These are phyloP conservation scores for Podosphaera fusca DNA, from an alignment of 2,329 filamentous ascomycete genomes.

Conservation along the genomic window DNA sequence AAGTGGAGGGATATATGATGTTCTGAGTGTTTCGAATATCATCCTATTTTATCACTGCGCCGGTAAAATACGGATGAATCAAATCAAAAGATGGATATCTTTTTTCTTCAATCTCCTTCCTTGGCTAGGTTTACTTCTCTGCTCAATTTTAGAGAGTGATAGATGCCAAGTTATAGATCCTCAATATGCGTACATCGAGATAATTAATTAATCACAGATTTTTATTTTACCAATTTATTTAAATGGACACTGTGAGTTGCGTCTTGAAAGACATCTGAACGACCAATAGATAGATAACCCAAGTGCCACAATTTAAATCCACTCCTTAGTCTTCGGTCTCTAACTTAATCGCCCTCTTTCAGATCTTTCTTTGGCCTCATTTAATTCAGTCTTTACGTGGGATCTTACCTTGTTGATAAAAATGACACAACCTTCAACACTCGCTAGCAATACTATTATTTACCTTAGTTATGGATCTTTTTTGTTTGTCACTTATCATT, in stretches of 20 bases:
- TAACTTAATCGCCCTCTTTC: neutral
- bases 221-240: neutral
- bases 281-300: neutral
- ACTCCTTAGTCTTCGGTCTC: neutral
- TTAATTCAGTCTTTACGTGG: neutral
- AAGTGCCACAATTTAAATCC: neutral
- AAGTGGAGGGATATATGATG: neutral
- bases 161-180: neutral
- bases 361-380: neutral
- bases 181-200: neutral
- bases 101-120: neutral
- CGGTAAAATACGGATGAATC: neutral
- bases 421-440: constrained; percentile 54
- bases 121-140: neutral
- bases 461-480: constrained; percentile 60
- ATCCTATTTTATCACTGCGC: too few relatives aligned
- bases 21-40: too few relatives aligned
- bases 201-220: neutral
- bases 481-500: constrained; percentile 28
- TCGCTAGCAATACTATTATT: constrained; percentile 62
- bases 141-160: neutral
- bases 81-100: neutral
- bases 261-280: neutral
- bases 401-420: constrained; percentile 3
- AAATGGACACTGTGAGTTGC: neutral